Percentiles rank a stretch among this genome's conserved stretches.
Evolutionary conservation across 2,329 filamentous ascomycete species (phyloP).

Genomic region (Ophiognomonia clavigignenti-juglandacearum): DNA sequence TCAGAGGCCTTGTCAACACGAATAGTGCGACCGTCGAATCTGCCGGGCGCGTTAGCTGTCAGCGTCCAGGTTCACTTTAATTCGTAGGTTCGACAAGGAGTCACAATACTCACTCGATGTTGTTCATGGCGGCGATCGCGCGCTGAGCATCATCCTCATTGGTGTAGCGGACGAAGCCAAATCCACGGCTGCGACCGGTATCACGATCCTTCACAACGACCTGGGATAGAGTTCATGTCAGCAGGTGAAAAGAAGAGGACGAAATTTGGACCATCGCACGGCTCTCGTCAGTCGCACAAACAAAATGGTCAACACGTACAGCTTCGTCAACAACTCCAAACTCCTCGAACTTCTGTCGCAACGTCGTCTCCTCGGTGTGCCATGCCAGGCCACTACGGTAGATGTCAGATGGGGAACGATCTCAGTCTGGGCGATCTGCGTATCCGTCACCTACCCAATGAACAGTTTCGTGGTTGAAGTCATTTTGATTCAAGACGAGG

Average conservation of each 20-base stretch:
- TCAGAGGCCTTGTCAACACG: slow-evolving; percentile 95
- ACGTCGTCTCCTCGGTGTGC: slow-evolving; percentile 88
- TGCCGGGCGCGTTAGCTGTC: slow-evolving; percentile 29
- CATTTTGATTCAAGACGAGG: slow-evolving; percentile 51
- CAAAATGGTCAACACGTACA: slow-evolving; percentile 65
- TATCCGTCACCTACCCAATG: slow-evolving; percentile 68
- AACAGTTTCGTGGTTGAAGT: slow-evolving; percentile 71
- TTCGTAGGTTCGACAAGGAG: background rate
- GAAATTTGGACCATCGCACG: background rate
- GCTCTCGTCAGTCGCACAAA: background rate
- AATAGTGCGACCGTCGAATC: slow-evolving; percentile 90
- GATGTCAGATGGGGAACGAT: slow-evolving; percentile 18
- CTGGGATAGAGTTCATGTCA: slow-evolving; percentile 45
- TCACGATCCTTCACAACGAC: slow-evolving; percentile 97
- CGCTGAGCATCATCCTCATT: slow-evolving; percentile 71
- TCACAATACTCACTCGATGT: slow-evolving; percentile 66
- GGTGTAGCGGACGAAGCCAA: slow-evolving; percentile 90
- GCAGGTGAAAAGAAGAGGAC: background rate
- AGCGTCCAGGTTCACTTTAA: background rate
- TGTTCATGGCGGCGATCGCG: slow-evolving; percentile 78
- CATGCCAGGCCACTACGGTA: slow-evolving; percentile 83
- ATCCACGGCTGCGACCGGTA: slow-evolving; percentile 92
- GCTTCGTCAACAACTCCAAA: slow-evolving; percentile 92
- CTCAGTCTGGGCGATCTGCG: background rate
- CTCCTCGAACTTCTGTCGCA: slow-evolving; percentile 88